Evolutionary conservation across 345 rosid species (phyloP).

Genomic region (Eucalyptus coolabah): DNA sequence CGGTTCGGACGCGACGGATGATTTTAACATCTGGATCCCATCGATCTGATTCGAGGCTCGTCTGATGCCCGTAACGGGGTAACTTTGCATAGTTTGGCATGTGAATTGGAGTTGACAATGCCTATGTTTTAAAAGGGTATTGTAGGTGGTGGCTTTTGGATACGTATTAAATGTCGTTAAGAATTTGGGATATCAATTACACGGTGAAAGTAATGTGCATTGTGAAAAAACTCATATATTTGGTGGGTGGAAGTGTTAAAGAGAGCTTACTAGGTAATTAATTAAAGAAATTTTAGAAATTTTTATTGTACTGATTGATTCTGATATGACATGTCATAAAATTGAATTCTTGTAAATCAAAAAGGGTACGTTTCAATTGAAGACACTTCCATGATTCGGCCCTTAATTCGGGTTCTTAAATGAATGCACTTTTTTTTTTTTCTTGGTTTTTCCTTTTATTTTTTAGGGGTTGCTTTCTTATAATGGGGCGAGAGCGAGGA

Average conservation of each 20-base stretch:
- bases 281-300: background rate
- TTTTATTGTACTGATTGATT: fast-evolving
- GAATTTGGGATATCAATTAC: background rate
- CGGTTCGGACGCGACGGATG: background rate
- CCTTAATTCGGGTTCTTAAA: background rate
- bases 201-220: background rate
- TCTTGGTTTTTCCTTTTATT: background rate
- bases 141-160: background rate
- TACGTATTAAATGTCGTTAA: background rate
- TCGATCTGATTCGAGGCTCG: no score
- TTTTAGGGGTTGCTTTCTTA: background rate
- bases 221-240: background rate
- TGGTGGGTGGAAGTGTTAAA: fast-evolving
- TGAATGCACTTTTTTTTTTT: background rate
- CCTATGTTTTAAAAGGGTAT: background rate
- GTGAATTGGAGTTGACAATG: background rate
- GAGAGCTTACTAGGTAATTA: background rate
- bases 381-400: background rate
- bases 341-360: background rate
- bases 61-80: no score
- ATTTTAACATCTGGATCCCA: no score
- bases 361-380: background rate
- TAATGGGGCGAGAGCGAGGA: background rate
- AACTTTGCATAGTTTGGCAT: background rate
- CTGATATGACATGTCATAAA: fast-evolving